These are phyloP conservation scores for Zancudomyces culisetae DNA, from an alignment of 371 early-diverging fungal genomes.

Conservation along the genomic window DNA sequence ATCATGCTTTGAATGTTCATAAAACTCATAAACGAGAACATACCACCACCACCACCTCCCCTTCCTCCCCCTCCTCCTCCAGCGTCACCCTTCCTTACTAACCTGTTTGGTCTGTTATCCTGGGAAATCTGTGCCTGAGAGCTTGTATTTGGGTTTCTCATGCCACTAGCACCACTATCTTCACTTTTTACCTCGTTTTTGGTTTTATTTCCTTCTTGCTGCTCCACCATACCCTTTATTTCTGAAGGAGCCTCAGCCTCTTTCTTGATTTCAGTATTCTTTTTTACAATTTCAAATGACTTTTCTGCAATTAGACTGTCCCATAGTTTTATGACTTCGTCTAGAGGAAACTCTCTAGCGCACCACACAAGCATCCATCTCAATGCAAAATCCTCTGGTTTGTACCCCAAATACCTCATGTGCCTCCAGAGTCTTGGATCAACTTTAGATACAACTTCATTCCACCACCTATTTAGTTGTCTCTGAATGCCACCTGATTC, in stretches of 20 bases:
- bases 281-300: background rate
- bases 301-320: slow-evolving; percentile 37
- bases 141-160: no score
- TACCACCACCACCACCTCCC: no score
- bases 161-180: no score
- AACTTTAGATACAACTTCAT: slow-evolving; percentile 2
- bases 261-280: background rate
- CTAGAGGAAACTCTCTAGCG: slow-evolving; percentile 63
- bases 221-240: background rate
- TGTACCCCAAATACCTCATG: slow-evolving; percentile 35
- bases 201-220: background rate
- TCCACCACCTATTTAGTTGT: slow-evolving; percentile 8
- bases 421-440: slow-evolving; percentile 16
- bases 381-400: slow-evolving; percentile 63
- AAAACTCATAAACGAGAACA: background rate
- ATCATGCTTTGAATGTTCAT: background rate
- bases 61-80: no score
- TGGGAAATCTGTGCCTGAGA: background rate
- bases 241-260: background rate
- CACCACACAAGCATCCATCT: slow-evolving; percentile 71
- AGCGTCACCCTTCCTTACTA: no score
- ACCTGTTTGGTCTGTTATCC: background rate
- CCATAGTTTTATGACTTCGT: slow-evolving; percentile 68
- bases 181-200: background rate
- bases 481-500: slow-evolving; percentile 6